Conservation (phyloP, 306 rosid genomes). For the Cucurbita maxima region DNA sequence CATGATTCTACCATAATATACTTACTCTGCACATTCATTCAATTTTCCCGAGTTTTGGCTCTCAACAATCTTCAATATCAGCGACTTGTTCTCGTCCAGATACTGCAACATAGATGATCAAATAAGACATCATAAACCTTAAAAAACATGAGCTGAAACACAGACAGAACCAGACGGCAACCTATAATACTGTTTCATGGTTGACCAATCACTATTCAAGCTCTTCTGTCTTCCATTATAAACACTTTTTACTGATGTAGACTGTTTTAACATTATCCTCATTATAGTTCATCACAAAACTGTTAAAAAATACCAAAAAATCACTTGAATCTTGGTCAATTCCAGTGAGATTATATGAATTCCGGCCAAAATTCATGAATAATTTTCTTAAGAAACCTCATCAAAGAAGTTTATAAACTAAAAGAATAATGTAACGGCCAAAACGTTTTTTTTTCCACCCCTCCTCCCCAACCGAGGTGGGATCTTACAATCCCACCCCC, state of each 20-base stretch:
- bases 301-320: background rate
- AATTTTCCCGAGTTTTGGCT: constrained; percentile 90
- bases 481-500: too few species aligned
- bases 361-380: too few species aligned
- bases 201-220: background rate
- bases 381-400: too few species aligned
- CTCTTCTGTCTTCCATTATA: background rate
- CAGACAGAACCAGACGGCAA: background rate
- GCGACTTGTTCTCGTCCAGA: constrained; percentile 97
- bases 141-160: background rate
- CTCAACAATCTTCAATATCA: constrained; percentile 95
- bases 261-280: background rate
- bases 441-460: too few species aligned
- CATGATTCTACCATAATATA: too few species aligned
- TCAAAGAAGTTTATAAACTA: too few species aligned
- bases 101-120: constrained; percentile 40
- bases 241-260: background rate
- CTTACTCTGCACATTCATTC: constrained; percentile 97
- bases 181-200: background rate
- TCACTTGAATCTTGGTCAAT: too few species aligned
- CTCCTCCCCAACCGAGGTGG: too few species aligned
- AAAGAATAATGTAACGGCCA: too few species aligned
- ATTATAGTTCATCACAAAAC: background rate
- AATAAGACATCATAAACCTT: background rate
- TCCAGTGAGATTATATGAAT: too few species aligned